phyloP scores from a whole-genome alignment of 805 yeast genomes.

The Saccharomyces paradoxus region DNA sequence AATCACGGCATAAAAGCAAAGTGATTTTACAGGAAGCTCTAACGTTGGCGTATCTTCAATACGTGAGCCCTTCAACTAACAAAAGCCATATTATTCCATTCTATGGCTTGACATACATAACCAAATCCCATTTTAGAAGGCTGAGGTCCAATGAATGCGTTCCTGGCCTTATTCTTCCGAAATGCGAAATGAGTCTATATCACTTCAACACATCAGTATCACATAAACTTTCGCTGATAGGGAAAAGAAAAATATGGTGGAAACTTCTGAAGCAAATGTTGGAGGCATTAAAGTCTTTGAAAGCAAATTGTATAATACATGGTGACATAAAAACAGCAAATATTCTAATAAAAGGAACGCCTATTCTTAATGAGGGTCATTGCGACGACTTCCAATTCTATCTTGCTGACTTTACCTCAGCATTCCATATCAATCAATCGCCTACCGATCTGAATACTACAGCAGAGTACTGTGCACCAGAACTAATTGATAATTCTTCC shows the following conservation, averaged over 20 bases:
- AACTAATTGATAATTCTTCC: conserved; percentile 3
- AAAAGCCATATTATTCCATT: conserved; percentile 4
- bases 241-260: conserved; percentile 9
- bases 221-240: background rate
- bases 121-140: conserved; percentile 2
- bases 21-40: conserved; percentile 10
- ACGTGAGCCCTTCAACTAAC: background rate
- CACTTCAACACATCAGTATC: conserved; percentile 4
- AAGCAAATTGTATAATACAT: conserved; percentile 9
- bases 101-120: conserved; percentile 5
- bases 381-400: conserved; percentile 3
- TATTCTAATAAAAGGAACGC: conserved; percentile 3
- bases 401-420: conserved; percentile 17
- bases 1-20: conserved; percentile 6
- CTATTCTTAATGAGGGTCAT: background rate
- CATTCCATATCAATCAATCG: background rate
- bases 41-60: conserved; percentile 4
- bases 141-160: conserved; percentile 5
- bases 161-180: conserved; percentile 11
- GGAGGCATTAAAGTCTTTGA: conserved; percentile 7
- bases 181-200: conserved; percentile 6
- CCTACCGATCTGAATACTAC: conserved; percentile 9
- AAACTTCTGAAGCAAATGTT: conserved; percentile 5
- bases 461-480: conserved; percentile 18
- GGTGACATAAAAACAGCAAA: conserved; percentile 20